phyloP scores from a whole-genome alignment of 495 filamentous ascomycete species.

The Lophiotrema nucula region DNA sequence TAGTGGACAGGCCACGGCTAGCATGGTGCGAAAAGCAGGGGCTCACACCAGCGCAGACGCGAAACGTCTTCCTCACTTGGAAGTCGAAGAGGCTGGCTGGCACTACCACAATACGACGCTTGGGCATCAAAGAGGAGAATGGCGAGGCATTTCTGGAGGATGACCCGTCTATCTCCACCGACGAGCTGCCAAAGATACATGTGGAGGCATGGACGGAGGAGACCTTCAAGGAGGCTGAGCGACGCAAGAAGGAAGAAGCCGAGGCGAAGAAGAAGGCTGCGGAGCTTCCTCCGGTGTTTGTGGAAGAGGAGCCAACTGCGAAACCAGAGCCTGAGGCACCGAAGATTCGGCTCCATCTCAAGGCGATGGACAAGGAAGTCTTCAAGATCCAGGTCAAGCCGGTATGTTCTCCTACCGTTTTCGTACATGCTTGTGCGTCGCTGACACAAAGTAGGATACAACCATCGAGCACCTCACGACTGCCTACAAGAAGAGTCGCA shows the following conservation, averaged over 20 bases:
- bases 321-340: constrained; percentile 36
- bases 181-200: constrained; percentile 24
- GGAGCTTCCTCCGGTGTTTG: neutral
- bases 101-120: constrained; percentile 66
- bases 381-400: constrained; percentile 58
- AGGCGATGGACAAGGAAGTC: constrained; percentile 55
- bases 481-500: constrained; percentile 51
- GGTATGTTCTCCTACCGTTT: constrained; percentile 43
- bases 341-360: constrained; percentile 57
- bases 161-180: constrained; percentile 36
- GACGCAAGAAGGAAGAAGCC: constrained; percentile 41
- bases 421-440: neutral
- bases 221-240: constrained; percentile 34
- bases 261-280: constrained; percentile 43
- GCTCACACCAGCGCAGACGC: constrained; percentile 48
- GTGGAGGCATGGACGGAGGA: constrained; percentile 63
- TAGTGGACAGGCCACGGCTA: constrained; percentile 61
- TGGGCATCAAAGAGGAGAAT: constrained; percentile 51
- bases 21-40: constrained; percentile 66
- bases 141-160: constrained; percentile 42
- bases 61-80: constrained; percentile 74
- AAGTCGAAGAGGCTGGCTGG: constrained; percentile 69
- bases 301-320: constrained; percentile 22
- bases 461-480: constrained; percentile 54
- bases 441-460: constrained; percentile 45